Evolutionary conservation across 306 rosid genomes (phyloP).

Genomic region (Fagus crenata): DNA sequence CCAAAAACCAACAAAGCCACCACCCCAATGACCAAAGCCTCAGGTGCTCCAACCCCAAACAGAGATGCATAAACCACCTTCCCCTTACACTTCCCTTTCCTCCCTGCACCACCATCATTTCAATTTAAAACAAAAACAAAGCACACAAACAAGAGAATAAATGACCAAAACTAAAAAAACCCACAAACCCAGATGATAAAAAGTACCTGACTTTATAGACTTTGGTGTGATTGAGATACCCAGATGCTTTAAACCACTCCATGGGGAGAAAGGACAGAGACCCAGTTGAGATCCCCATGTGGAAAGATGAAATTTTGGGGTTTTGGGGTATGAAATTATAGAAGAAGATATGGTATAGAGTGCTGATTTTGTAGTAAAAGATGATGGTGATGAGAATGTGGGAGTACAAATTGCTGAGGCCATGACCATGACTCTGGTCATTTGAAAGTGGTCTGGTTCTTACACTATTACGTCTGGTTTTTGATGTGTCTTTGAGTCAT

Average conservation of each 20-base stretch:
- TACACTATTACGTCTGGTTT: not conserved
- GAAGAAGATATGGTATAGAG: conserved; percentile 35
- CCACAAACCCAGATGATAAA: conserved; percentile 12
- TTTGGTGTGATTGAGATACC: conserved; percentile 52
- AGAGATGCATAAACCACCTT: conserved; percentile 82
- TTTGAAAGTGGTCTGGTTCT: conserved; percentile 11
- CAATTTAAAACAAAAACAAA: not conserved
- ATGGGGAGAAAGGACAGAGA: conserved; percentile 57
- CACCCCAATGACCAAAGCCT: conserved; percentile 96
- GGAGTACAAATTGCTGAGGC: conserved; percentile 52
- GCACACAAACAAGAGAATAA: not conserved
- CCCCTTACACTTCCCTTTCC: conserved; percentile 59
- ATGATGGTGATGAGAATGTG: conserved; percentile 31
- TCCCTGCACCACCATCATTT: conserved; percentile 45
- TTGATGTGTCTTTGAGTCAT: conserved; percentile 16
- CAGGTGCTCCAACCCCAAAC: conserved; percentile 99
- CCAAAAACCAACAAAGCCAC: conserved; percentile 98
- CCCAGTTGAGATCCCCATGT: conserved; percentile 49
- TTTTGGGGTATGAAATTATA: conserved; percentile 27
- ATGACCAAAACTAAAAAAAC: not conserved
- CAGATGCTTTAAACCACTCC: conserved; percentile 83
- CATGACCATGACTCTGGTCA: conserved; percentile 51
- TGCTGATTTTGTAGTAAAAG: conserved; percentile 34
- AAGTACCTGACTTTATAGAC: conserved; percentile 43
- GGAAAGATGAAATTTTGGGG: conserved; percentile 39